phyloP scores from a whole-genome alignment of 768 basidiomycete species.

The Zangia roseola region DNA sequence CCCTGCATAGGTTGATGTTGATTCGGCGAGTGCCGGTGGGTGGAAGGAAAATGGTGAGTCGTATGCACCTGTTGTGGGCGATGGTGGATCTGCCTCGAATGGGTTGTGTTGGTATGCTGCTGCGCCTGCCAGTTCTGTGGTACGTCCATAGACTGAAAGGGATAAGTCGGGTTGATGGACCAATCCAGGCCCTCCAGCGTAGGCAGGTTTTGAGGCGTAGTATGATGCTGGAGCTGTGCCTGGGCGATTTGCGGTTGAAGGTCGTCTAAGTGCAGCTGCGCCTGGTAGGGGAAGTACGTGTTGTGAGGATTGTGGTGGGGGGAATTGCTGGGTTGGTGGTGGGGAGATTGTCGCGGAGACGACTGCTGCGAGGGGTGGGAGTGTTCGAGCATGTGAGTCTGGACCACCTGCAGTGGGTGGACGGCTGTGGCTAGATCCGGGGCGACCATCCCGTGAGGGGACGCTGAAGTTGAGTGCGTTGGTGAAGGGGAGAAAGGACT shows the following conservation, averaged over 20 bases:
- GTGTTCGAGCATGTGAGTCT: slow-evolving; percentile 45
- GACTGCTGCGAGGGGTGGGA: slow-evolving; percentile 76
- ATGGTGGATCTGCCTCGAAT: slow-evolving; percentile 33
- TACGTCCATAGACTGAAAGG: slow-evolving; percentile 40
- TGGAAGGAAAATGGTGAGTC: slow-evolving; percentile 82
- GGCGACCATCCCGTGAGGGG: slow-evolving; percentile 41
- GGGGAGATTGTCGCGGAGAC: slow-evolving; percentile 67
- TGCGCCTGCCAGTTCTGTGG: slow-evolving; percentile 38
- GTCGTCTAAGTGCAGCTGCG: slow-evolving; percentile 53
- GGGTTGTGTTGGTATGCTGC: slow-evolving; percentile 27
- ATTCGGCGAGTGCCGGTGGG: slow-evolving; percentile 53
- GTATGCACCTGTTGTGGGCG: slow-evolving; percentile 33
- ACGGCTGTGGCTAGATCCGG: slow-evolving; percentile 49
- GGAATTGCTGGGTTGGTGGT: slow-evolving; percentile 39
- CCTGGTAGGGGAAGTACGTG: slow-evolving; percentile 59
- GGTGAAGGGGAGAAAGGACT: slow-evolving; percentile 70
- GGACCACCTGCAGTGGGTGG: slow-evolving; percentile 53
- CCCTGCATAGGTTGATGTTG: slow-evolving; percentile 28
- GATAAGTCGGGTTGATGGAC: slow-evolving; percentile 47
- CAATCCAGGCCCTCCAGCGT: slow-evolving; percentile 52
- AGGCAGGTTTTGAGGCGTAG: slow-evolving; percentile 49
- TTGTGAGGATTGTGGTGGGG: slow-evolving; percentile 43
- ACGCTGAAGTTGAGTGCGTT: slow-evolving; percentile 45
- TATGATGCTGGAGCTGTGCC: slow-evolving; percentile 70
- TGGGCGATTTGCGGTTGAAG: slow-evolving; percentile 61